Conservation (phyloP, 306 rosid species). For the Nissolia schottii region DNA sequence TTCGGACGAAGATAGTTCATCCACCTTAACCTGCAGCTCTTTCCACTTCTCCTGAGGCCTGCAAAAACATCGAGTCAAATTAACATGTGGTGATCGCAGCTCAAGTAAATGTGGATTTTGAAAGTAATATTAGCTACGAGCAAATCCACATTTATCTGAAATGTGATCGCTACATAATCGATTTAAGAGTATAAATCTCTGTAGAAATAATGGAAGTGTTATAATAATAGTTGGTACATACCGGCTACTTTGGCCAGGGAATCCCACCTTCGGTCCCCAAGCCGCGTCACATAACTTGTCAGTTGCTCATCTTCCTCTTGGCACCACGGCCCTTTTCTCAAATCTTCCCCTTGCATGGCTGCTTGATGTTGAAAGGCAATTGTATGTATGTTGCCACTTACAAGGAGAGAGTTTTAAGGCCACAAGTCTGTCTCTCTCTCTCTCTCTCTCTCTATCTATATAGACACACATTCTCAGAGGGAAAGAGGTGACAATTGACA, state of each 20-base stretch:
- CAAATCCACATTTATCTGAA: too few relatives aligned
- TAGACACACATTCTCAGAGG: neutral
- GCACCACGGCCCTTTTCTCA: constrained; percentile 69
- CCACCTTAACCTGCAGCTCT: constrained; percentile 88
- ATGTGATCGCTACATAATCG: too few relatives aligned
- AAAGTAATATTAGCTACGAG: too few relatives aligned
- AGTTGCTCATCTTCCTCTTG: constrained; percentile 70
- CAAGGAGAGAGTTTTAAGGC: neutral
- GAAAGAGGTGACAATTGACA: constrained; percentile 29
- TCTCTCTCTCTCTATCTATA: constrained; percentile 13
- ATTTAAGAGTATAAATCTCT: too few relatives aligned
- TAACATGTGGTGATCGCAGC: too few relatives aligned
- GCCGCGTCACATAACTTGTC: constrained; percentile 37
- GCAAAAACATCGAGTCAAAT: too few relatives aligned
- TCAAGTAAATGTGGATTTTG: too few relatives aligned
- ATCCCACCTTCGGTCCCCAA: constrained; percentile 69
- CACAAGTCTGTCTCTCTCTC: too few relatives aligned
- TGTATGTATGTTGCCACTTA: neutral
- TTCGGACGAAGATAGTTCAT: constrained; percentile 65
- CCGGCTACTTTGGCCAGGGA: constrained; percentile 69
- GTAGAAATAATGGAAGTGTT: too few relatives aligned
- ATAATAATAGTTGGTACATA: constrained; percentile 17
- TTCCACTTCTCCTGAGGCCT: constrained; percentile 79
- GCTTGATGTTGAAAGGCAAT: neutral
- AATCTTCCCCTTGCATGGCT: constrained; percentile 33